These are phyloP conservation scores for Cyberlindnera suaveolens DNA, from an alignment of 805 yeast genomes.

Conservation along the genomic window DNA sequence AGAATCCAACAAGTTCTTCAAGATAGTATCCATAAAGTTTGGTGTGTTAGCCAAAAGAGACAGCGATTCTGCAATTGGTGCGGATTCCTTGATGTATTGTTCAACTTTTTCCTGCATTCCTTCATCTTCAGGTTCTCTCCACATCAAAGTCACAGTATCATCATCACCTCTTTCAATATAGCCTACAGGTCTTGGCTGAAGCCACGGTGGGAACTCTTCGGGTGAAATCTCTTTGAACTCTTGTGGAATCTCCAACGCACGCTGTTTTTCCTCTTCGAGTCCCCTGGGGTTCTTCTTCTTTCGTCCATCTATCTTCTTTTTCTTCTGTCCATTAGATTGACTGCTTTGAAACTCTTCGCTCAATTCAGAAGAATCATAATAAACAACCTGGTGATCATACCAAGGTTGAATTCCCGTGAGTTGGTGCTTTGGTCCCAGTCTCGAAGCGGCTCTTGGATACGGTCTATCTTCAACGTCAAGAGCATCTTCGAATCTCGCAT, in stretches of 20 bases:
- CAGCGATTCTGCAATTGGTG: slow-evolving; percentile 49
- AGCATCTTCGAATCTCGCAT: slow-evolving; percentile 69
- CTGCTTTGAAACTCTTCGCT: slow-evolving; percentile 17
- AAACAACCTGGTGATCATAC: slow-evolving; percentile 59
- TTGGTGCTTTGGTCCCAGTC: slow-evolving; percentile 72
- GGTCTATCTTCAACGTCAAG: slow-evolving; percentile 73
- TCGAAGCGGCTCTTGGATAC: slow-evolving; percentile 72
- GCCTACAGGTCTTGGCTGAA: slow-evolving; percentile 73
- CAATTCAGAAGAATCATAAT: slow-evolving; percentile 40
- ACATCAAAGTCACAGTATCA: slow-evolving; percentile 55
- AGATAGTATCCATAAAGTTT: slow-evolving; percentile 73
- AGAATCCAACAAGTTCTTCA: slow-evolving; percentile 46
- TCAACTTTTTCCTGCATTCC: slow-evolving; percentile 34
- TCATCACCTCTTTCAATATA: slow-evolving; percentile 81
- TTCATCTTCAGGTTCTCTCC: slow-evolving; percentile 44
- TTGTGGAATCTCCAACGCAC: slow-evolving; percentile 37
- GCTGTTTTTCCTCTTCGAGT: slow-evolving; percentile 18
- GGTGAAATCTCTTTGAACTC: slow-evolving; percentile 36
- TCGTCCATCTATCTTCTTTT: slow-evolving; percentile 19
- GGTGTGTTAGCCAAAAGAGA: slow-evolving; percentile 59
- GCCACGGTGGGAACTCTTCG: slow-evolving; percentile 61
- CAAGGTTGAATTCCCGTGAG: slow-evolving; percentile 59
- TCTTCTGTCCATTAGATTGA: slow-evolving; percentile 22
- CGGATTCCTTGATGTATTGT: slow-evolving; percentile 48
- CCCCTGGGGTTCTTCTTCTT: slow-evolving; percentile 15